Base-by-base conservation (phyloP, 768 basidiomycete genomes). In the Mrakia hoshinonis region DNA sequence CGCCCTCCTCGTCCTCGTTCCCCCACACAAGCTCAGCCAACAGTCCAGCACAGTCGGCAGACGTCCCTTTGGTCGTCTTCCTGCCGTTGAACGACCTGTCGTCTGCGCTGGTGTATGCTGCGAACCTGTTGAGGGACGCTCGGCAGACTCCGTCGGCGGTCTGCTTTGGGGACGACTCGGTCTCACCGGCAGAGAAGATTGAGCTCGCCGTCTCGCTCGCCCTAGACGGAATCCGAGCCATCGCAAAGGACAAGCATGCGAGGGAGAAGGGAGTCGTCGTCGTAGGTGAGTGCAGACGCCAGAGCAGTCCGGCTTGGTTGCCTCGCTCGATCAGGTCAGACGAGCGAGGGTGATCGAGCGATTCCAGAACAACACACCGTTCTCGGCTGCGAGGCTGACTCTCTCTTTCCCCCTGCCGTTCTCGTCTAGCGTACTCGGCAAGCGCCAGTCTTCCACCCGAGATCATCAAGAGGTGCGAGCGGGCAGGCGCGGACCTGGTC, bases 71-170 rank as follows among this genome's bases (percentile, higher is more conserved):
- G n/a, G 9, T 54, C 51, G 10, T 52, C 26, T 51, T 52, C n/a
- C 26, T 69, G 31, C 60, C 67, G 6, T 55, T 68, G 38, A 68
- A 60, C 54, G 66, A 67, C 39, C 66, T 55, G 13, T 55, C 54
- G 13, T 67, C 66, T 22, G 49, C 66, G 6, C 66, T 52, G 34
- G 51, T 52, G 0, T 67, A 67, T 31, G 52, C 66, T 13, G 51
- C 66, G 0, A 51, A 52, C 9, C 34, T 67, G 22, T 24, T 67
- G n/a, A 22, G 51, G 22, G 66, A 67, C 7, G 38, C 51, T 5
- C 38, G 49, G 22, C 36, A 54, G 36, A 67, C 66, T 6, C 66
- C 66, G 7, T 24, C 51, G 51, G 52, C 49, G n/a, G 38, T 67
- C 47, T 58, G 54, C 47, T 51, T 62, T 62, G 29, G 38, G 20